A percentile compares a stretch with the other conserved stretches of the same genome.
Conservation (phyloP, 306 rosid genomes). For the Boehmeria nivea region DNA sequence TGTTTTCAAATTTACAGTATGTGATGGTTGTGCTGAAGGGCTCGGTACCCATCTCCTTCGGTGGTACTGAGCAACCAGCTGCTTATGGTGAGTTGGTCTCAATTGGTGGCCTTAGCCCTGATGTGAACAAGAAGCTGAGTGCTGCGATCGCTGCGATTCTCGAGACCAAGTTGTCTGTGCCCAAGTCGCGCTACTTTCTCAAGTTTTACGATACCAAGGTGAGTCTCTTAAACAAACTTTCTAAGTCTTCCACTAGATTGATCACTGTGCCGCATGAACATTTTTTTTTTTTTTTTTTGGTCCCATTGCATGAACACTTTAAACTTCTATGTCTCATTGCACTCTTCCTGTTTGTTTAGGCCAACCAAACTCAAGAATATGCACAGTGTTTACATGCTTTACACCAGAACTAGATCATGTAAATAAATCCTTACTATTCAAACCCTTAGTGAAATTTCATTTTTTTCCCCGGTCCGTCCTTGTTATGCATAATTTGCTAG, state of each 20-base stretch:
- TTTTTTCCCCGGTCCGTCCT: too few species aligned
- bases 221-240: slow-evolving; percentile 31
- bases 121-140: slow-evolving; percentile 80
- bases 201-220: slow-evolving; percentile 86
- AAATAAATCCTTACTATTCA: slow-evolving; percentile 43
- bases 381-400: slow-evolving; percentile 86
- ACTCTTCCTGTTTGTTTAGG: slow-evolving; percentile 71
- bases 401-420: slow-evolving; percentile 93
- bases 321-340: slow-evolving; percentile 64
- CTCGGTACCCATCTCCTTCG: slow-evolving; percentile 83
- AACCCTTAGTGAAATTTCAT: slow-evolving; percentile 16
- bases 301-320: too few species aligned
- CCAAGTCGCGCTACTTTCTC: slow-evolving; percentile 72
- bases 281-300: too few species aligned
- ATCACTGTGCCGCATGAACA: slow-evolving; percentile 25
- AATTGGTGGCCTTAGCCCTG: slow-evolving; percentile 83
- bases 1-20: slow-evolving; percentile 46
- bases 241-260: slow-evolving; percentile 21
- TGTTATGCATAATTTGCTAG: neutral
- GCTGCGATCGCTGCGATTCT: slow-evolving; percentile 73
- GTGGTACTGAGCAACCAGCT: slow-evolving; percentile 86
- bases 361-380: slow-evolving; percentile 68
- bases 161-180: slow-evolving; percentile 81
- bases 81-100: slow-evolving; percentile 95
- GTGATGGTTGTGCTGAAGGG: slow-evolving; percentile 96